Conservation (phyloP, 2,329 filamentous ascomycete genomes). For the Pseudogymnoascus sp. region DNA sequence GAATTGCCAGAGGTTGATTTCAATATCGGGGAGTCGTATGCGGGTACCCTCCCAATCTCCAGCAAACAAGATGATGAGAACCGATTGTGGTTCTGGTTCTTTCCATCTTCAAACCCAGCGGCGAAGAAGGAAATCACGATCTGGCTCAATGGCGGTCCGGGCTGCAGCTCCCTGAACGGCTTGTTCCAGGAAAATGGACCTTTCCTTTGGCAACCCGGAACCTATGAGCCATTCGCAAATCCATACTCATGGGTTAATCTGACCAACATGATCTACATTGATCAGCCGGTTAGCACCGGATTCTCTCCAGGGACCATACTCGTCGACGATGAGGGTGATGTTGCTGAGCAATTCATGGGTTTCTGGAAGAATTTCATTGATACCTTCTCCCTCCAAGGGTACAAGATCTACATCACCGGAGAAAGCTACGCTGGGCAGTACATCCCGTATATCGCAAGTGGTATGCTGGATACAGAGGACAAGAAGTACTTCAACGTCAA, state of each 20-base stretch:
- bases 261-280: conserved; percentile 44
- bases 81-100: conserved; percentile 49
- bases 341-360: conserved; percentile 49
- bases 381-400: conserved; percentile 47
- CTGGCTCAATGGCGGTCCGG: conserved; percentile 60
- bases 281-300: conserved; percentile 41
- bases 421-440: conserved; percentile 53
- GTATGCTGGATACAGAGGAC: conserved; percentile 42
- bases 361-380: conserved; percentile 59
- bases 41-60: conserved; percentile 45
- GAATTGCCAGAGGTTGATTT: conserved; percentile 25
- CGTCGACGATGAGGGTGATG: conserved; percentile 44
- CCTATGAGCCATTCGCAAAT: conserved; percentile 22
- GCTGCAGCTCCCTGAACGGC: conserved; percentile 52
- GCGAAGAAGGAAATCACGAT: conserved; percentile 44
- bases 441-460: conserved; percentile 41
- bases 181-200: conserved; percentile 52
- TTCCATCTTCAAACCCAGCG: conserved; percentile 41
- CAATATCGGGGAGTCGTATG: conserved; percentile 26
- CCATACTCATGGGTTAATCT: conserved; percentile 49
- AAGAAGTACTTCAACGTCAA: conserved; percentile 51
- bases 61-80: conserved; percentile 36
- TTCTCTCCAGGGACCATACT: conserved; percentile 48
- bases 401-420: conserved; percentile 57
- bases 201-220: conserved; percentile 25